Evolutionary conservation across 2,329 filamentous ascomycete species (phyloP).

Genomic region (Penicillium sp.): DNA sequence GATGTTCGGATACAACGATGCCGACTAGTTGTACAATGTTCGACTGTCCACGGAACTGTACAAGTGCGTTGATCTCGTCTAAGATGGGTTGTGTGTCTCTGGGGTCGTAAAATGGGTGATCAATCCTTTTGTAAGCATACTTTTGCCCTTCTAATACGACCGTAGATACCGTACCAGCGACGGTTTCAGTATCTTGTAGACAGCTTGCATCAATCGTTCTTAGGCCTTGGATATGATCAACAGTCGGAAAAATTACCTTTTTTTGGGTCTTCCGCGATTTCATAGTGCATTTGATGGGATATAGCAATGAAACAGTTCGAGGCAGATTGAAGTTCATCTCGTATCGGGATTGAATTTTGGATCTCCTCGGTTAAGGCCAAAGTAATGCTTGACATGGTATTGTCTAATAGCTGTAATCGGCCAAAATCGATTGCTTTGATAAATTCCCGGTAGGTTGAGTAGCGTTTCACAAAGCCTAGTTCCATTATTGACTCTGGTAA

Average conservation of each 20-base stretch:
- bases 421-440: slow-evolving; percentile 17
- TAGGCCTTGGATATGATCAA: neutral
- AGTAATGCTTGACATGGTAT: slow-evolving; percentile 17
- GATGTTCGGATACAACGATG: slow-evolving; percentile 15
- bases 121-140: slow-evolving; percentile 17
- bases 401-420: slow-evolving; percentile 17
- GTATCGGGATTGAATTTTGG: neutral
- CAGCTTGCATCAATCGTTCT: slow-evolving; percentile 5
- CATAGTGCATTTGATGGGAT: neutral
- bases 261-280: slow-evolving; percentile 4
- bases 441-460: slow-evolving; percentile 12
- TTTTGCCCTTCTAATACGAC: slow-evolving; percentile 1
- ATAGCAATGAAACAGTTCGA: neutral
- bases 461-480: neutral
- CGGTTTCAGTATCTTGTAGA: neutral
- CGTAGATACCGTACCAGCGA: slow-evolving; percentile 4
- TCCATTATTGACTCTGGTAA: no score
- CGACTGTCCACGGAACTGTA: slow-evolving; percentile 12
- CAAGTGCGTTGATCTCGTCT: slow-evolving; percentile 20
- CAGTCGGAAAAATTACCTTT: slow-evolving; percentile 6
- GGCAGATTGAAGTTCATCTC: neutral
- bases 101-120: slow-evolving; percentile 21
- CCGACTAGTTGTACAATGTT: slow-evolving; percentile 25
- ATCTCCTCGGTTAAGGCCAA: slow-evolving; percentile 11
- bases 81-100: slow-evolving; percentile 18